Conservation (phyloP, 306 rosid species). For the Bauhinia variegata region DNA sequence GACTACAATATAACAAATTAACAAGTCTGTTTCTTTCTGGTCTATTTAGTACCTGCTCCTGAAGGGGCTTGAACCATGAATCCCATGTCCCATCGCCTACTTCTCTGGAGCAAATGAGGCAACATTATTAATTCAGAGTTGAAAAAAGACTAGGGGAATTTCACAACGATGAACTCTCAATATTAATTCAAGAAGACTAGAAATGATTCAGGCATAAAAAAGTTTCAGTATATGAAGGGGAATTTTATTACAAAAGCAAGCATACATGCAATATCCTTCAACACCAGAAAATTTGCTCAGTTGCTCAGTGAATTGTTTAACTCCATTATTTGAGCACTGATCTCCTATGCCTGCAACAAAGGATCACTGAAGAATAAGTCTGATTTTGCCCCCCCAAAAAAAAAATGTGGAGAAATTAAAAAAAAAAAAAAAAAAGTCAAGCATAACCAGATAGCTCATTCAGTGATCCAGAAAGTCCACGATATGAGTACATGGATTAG, state of each 20-base stretch:
- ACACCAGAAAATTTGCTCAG: conserved; percentile 58
- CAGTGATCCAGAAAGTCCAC: conserved; percentile 22
- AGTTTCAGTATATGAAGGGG: neutral
- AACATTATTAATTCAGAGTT: conserved; percentile 29
- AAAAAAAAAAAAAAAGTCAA: neutral
- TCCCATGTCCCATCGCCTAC: conserved; percentile 86
- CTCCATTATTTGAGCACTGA: conserved; percentile 62
- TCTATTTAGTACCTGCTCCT: conserved; percentile 66
- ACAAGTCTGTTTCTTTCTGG: conserved; percentile 14
- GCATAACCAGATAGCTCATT: conserved; percentile 4
- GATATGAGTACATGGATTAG: neutral
- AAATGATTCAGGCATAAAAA: neutral
- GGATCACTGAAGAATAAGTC: conserved; percentile 25
- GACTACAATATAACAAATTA: conserved; percentile 15
- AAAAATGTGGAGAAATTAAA: neutral
- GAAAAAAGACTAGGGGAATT: neutral
- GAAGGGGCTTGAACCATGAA: conserved; percentile 83
- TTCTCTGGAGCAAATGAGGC: conserved; percentile 61
- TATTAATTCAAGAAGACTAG: neutral
- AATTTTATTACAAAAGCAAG: conserved; percentile 19
- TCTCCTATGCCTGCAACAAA: conserved; percentile 70
- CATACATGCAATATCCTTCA: conserved; percentile 86
- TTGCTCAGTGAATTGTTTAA: conserved; percentile 50
- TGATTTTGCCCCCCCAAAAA: conserved; percentile 5
- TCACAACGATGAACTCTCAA: no score